phyloP scores from a whole-genome alignment of 768 basidiomycete genomes.

The Fomitopsis serialis region DNA sequence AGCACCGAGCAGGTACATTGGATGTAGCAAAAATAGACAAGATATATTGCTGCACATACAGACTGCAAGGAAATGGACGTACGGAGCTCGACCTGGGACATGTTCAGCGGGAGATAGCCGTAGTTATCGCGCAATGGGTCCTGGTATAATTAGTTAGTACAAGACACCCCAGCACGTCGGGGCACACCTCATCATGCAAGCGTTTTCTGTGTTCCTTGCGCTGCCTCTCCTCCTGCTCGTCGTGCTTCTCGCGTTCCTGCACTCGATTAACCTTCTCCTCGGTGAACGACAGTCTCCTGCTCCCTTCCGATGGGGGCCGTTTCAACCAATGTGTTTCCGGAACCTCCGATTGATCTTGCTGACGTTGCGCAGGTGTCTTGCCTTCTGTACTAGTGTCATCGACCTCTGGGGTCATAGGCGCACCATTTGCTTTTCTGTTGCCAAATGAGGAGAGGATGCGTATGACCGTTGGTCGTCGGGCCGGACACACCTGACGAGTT shows the following conservation, averaged over 20 bases:
- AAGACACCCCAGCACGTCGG: neutral
- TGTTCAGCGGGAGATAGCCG: slow-evolving; percentile 83
- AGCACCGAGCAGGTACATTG: too few species aligned
- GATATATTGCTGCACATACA: too few species aligned
- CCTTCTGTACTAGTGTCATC: slow-evolving; percentile 9
- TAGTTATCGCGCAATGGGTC: slow-evolving; percentile 40
- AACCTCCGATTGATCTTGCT: slow-evolving; percentile 1
- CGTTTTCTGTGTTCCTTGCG: slow-evolving; percentile 11
- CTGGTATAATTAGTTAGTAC: slow-evolving; percentile 5
- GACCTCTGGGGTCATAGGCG: neutral
- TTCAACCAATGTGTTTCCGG: neutral
- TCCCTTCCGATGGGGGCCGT: slow-evolving; percentile 4
- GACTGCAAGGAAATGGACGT: neutral
- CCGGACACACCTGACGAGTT: neutral
- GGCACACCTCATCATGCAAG: slow-evolving; percentile 14
- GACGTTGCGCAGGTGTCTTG: slow-evolving; percentile 3
- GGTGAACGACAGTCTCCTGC: slow-evolving; percentile 14
- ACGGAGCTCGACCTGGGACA: slow-evolving; percentile 71
- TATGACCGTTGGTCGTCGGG: slow-evolving; percentile 4
- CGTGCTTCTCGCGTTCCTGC: slow-evolving; percentile 17
- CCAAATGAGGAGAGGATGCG: slow-evolving; percentile 10
- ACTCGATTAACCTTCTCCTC: slow-evolving; percentile 18
- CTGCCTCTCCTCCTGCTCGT: slow-evolving; percentile 13
- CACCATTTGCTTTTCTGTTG: neutral
- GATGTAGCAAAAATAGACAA: too few species aligned